phyloP scores from a whole-genome alignment of 1,284 basidiomycete species.

The Ustilago hordei region DNA sequence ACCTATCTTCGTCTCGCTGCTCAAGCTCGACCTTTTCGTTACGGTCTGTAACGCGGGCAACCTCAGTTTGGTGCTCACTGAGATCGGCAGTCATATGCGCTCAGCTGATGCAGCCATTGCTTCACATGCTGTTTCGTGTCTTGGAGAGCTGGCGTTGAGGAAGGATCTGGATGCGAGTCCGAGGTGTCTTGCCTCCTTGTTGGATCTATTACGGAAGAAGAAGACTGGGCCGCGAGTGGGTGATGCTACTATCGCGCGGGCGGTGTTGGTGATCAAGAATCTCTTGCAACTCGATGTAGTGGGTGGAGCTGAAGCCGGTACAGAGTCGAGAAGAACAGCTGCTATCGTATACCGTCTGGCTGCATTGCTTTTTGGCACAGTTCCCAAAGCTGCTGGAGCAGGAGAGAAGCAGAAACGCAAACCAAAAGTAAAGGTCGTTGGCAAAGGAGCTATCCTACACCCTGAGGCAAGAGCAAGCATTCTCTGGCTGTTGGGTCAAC shows the following conservation, averaged over 20 bases:
- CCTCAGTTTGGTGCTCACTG: slow-evolving; percentile 31
- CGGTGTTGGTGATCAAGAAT: slow-evolving; percentile 44
- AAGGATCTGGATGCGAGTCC: slow-evolving; percentile 26
- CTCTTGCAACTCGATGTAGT: slow-evolving; percentile 30
- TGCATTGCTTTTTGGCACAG: slow-evolving; percentile 51
- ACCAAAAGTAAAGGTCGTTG: slow-evolving; percentile 44
- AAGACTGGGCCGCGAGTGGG: slow-evolving; percentile 21
- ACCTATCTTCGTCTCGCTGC: slow-evolving; percentile 51
- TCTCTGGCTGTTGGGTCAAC: slow-evolving; percentile 66
- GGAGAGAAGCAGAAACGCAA: slow-evolving; percentile 27
- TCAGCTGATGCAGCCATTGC: slow-evolving; percentile 38
- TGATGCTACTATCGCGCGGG: slow-evolving; percentile 34
- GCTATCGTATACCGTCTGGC: slow-evolving; percentile 53
- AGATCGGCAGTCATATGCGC: slow-evolving; percentile 46
- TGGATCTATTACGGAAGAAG: slow-evolving; percentile 34
- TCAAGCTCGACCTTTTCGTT: slow-evolving; percentile 58
- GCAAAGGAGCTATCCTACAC: slow-evolving; percentile 51
- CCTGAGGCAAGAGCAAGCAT: slow-evolving; percentile 53
- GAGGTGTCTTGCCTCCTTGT: slow-evolving; percentile 30
- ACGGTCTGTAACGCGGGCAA: slow-evolving; percentile 28
- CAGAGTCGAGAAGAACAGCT: slow-evolving; percentile 25
- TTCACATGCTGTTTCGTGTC: slow-evolving; percentile 41
- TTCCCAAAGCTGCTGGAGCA: slow-evolving; percentile 10
- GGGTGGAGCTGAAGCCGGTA: not conserved
- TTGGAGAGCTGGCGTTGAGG: slow-evolving; percentile 45